Conservation (phyloP, 2,329 filamentous ascomycete genomes). For the Lasiodiplodia sp. region DNA sequence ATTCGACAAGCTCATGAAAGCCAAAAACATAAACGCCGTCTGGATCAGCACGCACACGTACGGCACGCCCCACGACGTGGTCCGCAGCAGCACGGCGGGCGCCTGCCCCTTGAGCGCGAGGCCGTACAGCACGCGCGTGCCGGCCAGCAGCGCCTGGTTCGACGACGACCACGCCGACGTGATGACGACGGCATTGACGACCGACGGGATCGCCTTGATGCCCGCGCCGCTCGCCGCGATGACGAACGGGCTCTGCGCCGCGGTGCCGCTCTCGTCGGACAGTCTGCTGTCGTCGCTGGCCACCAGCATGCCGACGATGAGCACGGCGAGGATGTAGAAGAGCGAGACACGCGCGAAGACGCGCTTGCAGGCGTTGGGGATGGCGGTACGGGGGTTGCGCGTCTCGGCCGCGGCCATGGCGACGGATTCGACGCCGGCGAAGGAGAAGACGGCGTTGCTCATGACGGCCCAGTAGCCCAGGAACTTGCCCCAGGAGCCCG, state of each 20-base stretch:
- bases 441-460: constrained; percentile 59
- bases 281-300: constrained; percentile 67
- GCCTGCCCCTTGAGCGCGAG: constrained; percentile 62
- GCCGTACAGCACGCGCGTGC: constrained; percentile 61
- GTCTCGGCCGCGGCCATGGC: constrained; percentile 65
- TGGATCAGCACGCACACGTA: constrained; percentile 75
- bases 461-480: constrained; percentile 64
- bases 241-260: constrained; percentile 70
- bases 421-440: constrained; percentile 62
- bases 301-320: constrained; percentile 79
- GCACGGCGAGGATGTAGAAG: constrained; percentile 78
- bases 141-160: constrained; percentile 64
- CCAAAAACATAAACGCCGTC: constrained; percentile 72
- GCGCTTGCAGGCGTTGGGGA: constrained; percentile 79
- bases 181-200: constrained; percentile 64
- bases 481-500: constrained; percentile 64
- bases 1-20: constrained; percentile 76
- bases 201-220: constrained; percentile 61
- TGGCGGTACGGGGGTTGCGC: constrained; percentile 56
- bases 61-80: constrained; percentile 71
- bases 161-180: constrained; percentile 64
- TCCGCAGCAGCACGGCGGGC: constrained; percentile 63
- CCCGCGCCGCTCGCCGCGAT: constrained; percentile 66
- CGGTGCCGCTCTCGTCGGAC: constrained; percentile 57
- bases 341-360: constrained; percentile 83